Evolutionary conservation across 768 basidiomycete genomes (phyloP).

Genomic region (Tylopilus cervinicoccineus): DNA sequence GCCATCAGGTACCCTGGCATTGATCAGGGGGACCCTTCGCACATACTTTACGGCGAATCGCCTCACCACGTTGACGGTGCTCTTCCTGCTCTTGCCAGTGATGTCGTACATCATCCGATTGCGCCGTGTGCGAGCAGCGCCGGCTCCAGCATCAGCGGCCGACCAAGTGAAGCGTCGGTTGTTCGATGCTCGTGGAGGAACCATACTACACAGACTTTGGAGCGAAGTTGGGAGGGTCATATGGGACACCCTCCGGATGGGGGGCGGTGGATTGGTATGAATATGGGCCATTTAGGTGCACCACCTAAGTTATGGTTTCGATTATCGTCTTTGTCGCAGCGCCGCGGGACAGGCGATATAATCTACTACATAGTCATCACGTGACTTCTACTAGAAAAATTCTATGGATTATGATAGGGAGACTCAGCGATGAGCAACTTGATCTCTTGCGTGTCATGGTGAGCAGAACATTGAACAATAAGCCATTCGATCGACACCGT

Average conservation of each 20-base stretch:
- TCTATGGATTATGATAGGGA: neutral
- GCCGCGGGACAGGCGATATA: neutral
- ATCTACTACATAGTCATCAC: slow-evolving; percentile 4
- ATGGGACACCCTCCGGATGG: slow-evolving; percentile 70
- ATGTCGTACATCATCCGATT: slow-evolving; percentile 50
- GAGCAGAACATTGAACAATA: neutral
- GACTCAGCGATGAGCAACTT: slow-evolving; percentile 63
- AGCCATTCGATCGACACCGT: neutral
- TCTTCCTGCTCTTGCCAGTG: slow-evolving; percentile 41
- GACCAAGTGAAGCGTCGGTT: slow-evolving; percentile 58
- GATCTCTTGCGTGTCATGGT: slow-evolving; percentile 70
- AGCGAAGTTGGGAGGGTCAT: slow-evolving; percentile 49
- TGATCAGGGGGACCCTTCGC: slow-evolving; percentile 45
- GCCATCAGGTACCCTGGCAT: slow-evolving; percentile 31
- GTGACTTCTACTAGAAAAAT: slow-evolving; percentile 15
- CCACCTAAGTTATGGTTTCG: slow-evolving; percentile 9
- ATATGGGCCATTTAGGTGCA: neutral
- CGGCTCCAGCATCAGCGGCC: slow-evolving; percentile 37
- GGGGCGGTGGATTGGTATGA: slow-evolving; percentile 68
- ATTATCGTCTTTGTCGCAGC: neutral
- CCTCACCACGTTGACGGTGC: slow-evolving; percentile 41
- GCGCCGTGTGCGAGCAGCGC: slow-evolving; percentile 35
- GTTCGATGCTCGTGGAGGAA: slow-evolving; percentile 35
- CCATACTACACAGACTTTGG: slow-evolving; percentile 45
- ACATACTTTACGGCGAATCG: slow-evolving; percentile 47